These are phyloP conservation scores for Gnetum montanum DNA, from an alignment of 75 land plant species.

Conservation along the genomic window DNA sequence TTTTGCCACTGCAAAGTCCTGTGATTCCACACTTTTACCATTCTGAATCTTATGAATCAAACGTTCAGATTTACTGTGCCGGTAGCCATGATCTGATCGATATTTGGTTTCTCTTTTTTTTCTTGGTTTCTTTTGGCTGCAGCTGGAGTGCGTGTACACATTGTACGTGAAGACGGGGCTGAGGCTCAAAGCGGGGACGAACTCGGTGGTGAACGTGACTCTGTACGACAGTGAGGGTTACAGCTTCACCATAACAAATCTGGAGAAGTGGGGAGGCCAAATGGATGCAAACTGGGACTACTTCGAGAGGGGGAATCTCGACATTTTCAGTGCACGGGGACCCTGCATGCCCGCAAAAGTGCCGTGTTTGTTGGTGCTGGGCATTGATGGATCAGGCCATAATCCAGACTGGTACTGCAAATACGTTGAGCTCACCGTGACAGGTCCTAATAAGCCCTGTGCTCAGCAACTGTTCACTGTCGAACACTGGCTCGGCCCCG, in stretches of 20 bases:
- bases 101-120: not conserved
- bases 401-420: constrained; percentile 68
- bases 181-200: constrained; percentile 29
- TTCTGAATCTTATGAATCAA: too few species aligned
- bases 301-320: constrained; percentile 46
- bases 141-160: constrained; percentile 29
- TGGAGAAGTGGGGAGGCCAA: constrained; percentile 49
- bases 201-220: constrained; percentile 17
- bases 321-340: constrained; percentile 46
- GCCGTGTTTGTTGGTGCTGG: constrained; percentile 34
- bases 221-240: constrained; percentile 14
- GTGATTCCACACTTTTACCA: too few species aligned
- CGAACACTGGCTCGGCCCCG: constrained; percentile 52
- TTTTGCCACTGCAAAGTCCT: too few species aligned
- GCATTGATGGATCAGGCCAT: constrained; percentile 53
- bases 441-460: constrained; percentile 46
- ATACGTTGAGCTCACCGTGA: constrained; percentile 59
- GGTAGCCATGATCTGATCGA: too few species aligned
- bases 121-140: not conserved
- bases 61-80: too few species aligned
- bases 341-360: constrained; percentile 33
- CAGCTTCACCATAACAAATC: constrained; percentile 3
- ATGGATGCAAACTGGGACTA: constrained; percentile 38
- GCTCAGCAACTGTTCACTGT: constrained; percentile 25
- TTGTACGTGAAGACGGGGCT: constrained; percentile 29